A percentile compares a stretch with the other conserved stretches of the same genome.
These are phyloP conservation scores for Cyathus striatus DNA, from an alignment of 768 basidiomycete species.

Conservation along the genomic window DNA sequence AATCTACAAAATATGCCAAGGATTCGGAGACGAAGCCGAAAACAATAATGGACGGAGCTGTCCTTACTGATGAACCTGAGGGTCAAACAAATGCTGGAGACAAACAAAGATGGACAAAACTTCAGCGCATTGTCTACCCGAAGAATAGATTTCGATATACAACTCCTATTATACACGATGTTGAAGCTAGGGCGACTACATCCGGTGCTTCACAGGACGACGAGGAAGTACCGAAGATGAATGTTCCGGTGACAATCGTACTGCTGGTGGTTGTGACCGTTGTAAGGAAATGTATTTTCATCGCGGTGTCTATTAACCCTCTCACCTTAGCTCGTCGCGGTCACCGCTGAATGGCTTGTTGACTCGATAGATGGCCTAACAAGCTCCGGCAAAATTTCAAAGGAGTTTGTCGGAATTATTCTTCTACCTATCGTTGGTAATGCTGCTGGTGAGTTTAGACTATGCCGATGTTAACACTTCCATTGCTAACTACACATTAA, in stretches of 20 bases:
- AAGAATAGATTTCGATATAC: too few species aligned
- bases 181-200: too few species aligned
- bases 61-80: too few species aligned
- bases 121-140: too few species aligned
- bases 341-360: slow-evolving; percentile 68
- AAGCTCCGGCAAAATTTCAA: slow-evolving; percentile 56
- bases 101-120: too few species aligned
- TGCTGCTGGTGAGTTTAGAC: slow-evolving; percentile 49
- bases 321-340: slow-evolving; percentile 39
- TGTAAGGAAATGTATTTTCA: slow-evolving; percentile 31
- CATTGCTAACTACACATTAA: slow-evolving; percentile 1
- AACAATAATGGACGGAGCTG: slow-evolving; percentile 1
- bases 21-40: slow-evolving; percentile 11
- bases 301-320: background rate
- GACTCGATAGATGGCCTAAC: slow-evolving; percentile 81
- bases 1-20: slow-evolving; percentile 30
- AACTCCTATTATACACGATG: too few species aligned
- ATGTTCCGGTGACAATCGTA: slow-evolving; percentile 45
- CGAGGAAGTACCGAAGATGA: slow-evolving; percentile 51
- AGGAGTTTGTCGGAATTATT: slow-evolving; percentile 88
- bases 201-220: slow-evolving; percentile 29
- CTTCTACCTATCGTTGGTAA: slow-evolving; percentile 81
- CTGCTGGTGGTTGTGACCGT: slow-evolving; percentile 57
- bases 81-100: too few species aligned
- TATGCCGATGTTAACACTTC: slow-evolving; percentile 1